Evolutionary conservation across 305 asterid genomes (phyloP), one percentile per base, ranked within the genome.

Genomic region (Fraxinus dipetala): DNA sequence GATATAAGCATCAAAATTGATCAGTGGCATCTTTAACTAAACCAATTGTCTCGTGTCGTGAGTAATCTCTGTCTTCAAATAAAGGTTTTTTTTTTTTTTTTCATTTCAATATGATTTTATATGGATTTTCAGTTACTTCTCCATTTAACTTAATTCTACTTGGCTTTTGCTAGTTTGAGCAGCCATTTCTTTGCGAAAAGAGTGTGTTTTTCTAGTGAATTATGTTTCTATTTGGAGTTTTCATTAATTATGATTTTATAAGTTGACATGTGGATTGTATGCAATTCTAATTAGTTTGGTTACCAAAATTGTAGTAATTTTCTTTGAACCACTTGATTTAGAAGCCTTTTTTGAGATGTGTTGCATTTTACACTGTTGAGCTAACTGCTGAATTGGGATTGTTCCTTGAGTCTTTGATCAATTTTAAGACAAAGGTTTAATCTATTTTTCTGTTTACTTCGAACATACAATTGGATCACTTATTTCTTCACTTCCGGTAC

Each of bases 401-500:
- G 32, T 20, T 63, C 78, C 7, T 48, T 1, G 43, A 81, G 6
- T 7, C 22, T 69, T 20, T 13, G 77, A 69, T 40, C 76, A 16
- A 30, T 22, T 26, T 35, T 16, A 38, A 80, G 59, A 31, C 38
- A 22, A 73, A n/a, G 38, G 6, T 35, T 54, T 31, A 51, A 59
- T 16, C 61, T 43, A 40, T 5, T 54, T 72, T 81, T 59, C 63
- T 45, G 77, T 79, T 79, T 48, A 1, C 31, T 6, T 78, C 6
- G 16, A 22, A 82, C 70, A 35, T 31, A 51, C 74, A 78, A 34
- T 26, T 38, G 51, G 48, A 81, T 26, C 72, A 63, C 24, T 78
- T 78, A 36, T 45, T 65, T 20, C 75, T 38, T 56, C 70, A 32
- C 24, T 75, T 59, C 16, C 73, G 36, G 72, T 78, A 48, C 6